Conservation (phyloP, 192 early-diverging fungal species). For the Physocladia obscura region DNA sequence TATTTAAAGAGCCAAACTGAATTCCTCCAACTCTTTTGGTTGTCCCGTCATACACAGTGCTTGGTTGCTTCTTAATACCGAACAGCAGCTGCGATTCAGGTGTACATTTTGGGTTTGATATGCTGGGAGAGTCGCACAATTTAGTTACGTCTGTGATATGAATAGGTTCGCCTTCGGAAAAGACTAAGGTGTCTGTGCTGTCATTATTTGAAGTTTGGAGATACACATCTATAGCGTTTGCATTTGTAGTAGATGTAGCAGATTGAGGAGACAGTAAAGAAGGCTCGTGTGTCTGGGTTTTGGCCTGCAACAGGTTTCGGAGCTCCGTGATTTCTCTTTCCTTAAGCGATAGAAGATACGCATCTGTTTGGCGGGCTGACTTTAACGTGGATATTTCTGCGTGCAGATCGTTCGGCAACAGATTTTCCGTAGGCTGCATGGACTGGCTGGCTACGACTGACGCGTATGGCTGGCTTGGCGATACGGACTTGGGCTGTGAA, state of each 20-base stretch:
- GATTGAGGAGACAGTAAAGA: neutral
- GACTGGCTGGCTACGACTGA: too few relatives aligned
- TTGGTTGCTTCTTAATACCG: neutral
- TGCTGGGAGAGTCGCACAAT: slow-evolving; percentile 12
- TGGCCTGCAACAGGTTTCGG: slow-evolving; percentile 10
- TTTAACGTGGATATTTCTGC: slow-evolving; percentile 32
- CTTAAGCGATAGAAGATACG: slow-evolving; percentile 33
- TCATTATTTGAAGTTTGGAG: slow-evolving; percentile 8
- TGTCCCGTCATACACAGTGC: neutral
- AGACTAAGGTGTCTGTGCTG: slow-evolving; percentile 19
- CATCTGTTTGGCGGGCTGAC: slow-evolving; percentile 35
- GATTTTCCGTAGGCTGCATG: neutral
- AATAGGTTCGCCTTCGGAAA: neutral
- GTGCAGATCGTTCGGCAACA: slow-evolving; percentile 4
- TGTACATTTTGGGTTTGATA: neutral
- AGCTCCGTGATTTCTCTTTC: slow-evolving; percentile 42
- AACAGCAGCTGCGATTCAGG: neutral
- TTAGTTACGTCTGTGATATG: slow-evolving; percentile 9
- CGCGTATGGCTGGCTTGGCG: too few relatives aligned
- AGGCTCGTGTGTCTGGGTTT: neutral
- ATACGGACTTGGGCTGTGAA: neutral
- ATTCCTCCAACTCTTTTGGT: neutral
- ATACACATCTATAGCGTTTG: neutral
- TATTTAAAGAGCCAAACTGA: neutral
- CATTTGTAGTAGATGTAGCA: neutral